Base-by-base conservation (phyloP, 2,329 filamentous ascomycete species). In the Alternaria conjuncta region DNA sequence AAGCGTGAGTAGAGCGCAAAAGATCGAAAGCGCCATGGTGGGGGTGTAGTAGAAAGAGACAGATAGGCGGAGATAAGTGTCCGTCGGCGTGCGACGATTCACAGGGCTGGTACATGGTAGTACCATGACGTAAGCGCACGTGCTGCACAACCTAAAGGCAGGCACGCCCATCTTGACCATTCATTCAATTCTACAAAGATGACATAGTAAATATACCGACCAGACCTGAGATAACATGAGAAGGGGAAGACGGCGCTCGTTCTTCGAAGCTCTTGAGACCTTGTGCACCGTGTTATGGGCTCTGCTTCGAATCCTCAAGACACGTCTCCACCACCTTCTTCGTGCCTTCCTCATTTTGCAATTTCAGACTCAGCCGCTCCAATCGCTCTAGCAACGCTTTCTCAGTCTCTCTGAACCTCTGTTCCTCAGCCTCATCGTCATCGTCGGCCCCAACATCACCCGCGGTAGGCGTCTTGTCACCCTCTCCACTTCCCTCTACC, bases 391-490 rank as follows among this genome's bases (percentile, higher is more conserved):
- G 70, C 43, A 79, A 56, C 11, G 64, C 67, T 50, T 57, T 73
- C 60, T 79, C 75, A 12, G 69, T 72, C 59, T 75, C 75, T 4
- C 56, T 57, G 51, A 68, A 73, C 13, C 67, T 67, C 62, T 59
- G 70, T 47, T 77, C 76, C 49, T 76, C 77, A 12, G 72, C 75
- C 32, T 77, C 74, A 15, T 75, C 75, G 21, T 74, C 69, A n/a
- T 74, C 72, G 0, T 57, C 62, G 1, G 58, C 62, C 3, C 44
- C 61, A 21, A 63, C 57, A 13, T 64, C 69, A 57, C 65, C 66
- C 3, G 70, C 75, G 3, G 74, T 76, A 2, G 75, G 75, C n/a
- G 75, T 78, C 57, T 74, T 77, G 23, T 78, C 75, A 3, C 71
- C 60, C 26, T 63, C 71, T 45, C 67, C 69, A 11, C 58, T 59